Base-by-base conservation (phyloP, 2,329 filamentous ascomycete species). In the Setomelanomma holmii region DNA sequence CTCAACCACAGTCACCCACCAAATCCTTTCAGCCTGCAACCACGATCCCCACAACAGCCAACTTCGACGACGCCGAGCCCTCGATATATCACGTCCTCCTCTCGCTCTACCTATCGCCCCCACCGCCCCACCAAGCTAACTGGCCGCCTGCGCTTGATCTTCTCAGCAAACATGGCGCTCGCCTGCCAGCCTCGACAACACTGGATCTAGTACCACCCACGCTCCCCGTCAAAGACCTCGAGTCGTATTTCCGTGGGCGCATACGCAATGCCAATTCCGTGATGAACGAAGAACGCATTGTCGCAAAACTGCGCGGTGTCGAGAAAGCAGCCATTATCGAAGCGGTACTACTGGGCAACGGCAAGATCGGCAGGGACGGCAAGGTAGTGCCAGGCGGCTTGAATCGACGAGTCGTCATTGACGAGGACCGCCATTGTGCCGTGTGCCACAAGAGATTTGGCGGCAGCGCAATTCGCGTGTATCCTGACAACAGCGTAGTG, bases 401-500 rank as follows among this genome's bases (percentile, higher is more conserved):
- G 65, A 87, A 84, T 64, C 76, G 85, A 33, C 84, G 91, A 61
- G 92, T 97, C 10, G 85, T 91, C 17, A 87, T 99, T 45, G 86
- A 84, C 8, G 93, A 99, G 66, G 93, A 98, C 69, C 82, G 91
- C 45, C 88, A 96, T 48, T 99, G 95, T 72, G 88, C 89, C 11
- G 90, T 96, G 14, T 99, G 95, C 72, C 89, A 96, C 75, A 98
- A 97, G 80, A 82, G 95, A 60, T 84, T 99, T 60, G 93, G 93
- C 1, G 89, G 91, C 1, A 96, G 90, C 73, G 95, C 96, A 16
- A 89, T 98, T 53, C 88, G 93, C 35, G 93, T 97, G 11, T 83
- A 95, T 75, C 91, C 93, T 5, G 90, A 96, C 63, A 74, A 76
- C 38, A 71, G 73, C 41, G 79, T 81, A 17, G 78, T 81, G 52